Percentiles rank a stretch among this genome's conserved stretches.
These are phyloP conservation scores for Purshia tridentata DNA, from an alignment of 306 rosid genomes.

Conservation along the genomic window DNA sequence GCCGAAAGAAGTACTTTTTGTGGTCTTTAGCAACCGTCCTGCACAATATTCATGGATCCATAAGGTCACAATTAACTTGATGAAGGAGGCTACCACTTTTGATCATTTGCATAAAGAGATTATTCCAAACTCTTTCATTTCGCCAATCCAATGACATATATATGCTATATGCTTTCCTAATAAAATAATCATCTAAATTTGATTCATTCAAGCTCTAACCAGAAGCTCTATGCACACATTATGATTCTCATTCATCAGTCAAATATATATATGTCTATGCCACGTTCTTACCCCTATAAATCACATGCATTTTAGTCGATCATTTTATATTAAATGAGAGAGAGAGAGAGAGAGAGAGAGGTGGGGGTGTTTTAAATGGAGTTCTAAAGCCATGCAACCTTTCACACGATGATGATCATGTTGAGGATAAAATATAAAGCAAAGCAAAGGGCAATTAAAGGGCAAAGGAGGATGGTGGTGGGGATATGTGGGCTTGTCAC, in stretches of 20 bases:
- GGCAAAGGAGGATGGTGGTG: constrained; percentile 19
- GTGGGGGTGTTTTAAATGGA: constrained; percentile 28
- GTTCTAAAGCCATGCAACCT: constrained; percentile 83
- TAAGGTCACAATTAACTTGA: constrained; percentile 36
- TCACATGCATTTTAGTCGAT: constrained; percentile 31
- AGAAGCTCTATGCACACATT: constrained; percentile 21
- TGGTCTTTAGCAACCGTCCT: constrained; percentile 30
- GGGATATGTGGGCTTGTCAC: constrained; percentile 3
- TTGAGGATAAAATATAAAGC: constrained; percentile 20
- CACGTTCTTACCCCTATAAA: constrained; percentile 7
- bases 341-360: constrained; percentile 17
- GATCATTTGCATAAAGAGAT: constrained; percentile 59
- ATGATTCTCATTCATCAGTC: constrained; percentile 18
- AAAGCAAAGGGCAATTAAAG: constrained; percentile 21
- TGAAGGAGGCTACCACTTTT: constrained; percentile 34
- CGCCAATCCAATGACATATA: constrained; percentile 34
- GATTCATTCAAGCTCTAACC: constrained; percentile 25
- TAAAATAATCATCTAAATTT: constrained; percentile 12
- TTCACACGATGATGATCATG: constrained; percentile 56
- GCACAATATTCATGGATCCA: constrained; percentile 33
- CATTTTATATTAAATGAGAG: constrained; percentile 7
- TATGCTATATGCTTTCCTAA: not conserved
- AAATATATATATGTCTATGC: constrained; percentile 18
- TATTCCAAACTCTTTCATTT: constrained; percentile 69
- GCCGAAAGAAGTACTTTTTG: constrained; percentile 66